A percentile compares a stretch with the other conserved stretches of the same genome.
These are phyloP conservation scores for Saccharomycopsis lassenensis DNA, from an alignment of 805 yeast genomes.

Conservation along the genomic window DNA sequence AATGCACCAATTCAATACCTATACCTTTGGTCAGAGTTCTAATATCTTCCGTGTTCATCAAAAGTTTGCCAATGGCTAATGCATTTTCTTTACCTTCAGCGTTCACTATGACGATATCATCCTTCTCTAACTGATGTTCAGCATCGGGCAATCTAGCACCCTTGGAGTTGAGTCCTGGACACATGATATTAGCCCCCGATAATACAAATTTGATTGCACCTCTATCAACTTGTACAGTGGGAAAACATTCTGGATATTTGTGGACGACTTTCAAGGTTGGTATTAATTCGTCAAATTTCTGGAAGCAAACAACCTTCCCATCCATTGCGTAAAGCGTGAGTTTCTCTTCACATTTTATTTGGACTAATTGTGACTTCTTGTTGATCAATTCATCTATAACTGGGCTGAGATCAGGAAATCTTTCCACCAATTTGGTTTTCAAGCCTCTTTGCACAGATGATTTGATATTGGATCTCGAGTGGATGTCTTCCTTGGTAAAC, in stretches of 20 bases:
- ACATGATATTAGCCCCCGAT: conserved; percentile 96
- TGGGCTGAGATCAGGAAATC: conserved; percentile 65
- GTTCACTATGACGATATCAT: conserved; percentile 64
- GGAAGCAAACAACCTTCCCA: conserved; percentile 64
- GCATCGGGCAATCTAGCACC: conserved; percentile 80
- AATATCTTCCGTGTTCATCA: conserved; percentile 85
- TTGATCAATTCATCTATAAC: conserved; percentile 77
- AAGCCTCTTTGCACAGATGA: conserved; percentile 91
- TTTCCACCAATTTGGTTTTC: conserved; percentile 59
- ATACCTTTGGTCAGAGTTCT: conserved; percentile 74
- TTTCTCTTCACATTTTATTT: conserved; percentile 83
- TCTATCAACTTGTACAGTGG: conserved; percentile 81
- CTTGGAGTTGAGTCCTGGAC: conserved; percentile 82
- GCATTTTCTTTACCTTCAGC: conserved; percentile 93
- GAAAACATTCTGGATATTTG: conserved; percentile 74
- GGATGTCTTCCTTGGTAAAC: conserved; percentile 78
- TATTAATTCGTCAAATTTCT: conserved; percentile 60
- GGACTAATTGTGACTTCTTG: conserved; percentile 71
- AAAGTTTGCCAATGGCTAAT: conserved; percentile 77
- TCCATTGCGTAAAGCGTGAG: conserved; percentile 69
- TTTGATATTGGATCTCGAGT: conserved; percentile 83
- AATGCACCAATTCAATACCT: conserved; percentile 76
- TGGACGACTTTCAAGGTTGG: conserved; percentile 72
- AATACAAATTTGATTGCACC: conserved; percentile 93
- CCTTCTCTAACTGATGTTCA: conserved; percentile 45